Evolutionary conservation across 805 yeast genomes (phyloP), one percentile per base, ranked within the genome.

Genomic region (Tetrapisispora taiwanensis): DNA sequence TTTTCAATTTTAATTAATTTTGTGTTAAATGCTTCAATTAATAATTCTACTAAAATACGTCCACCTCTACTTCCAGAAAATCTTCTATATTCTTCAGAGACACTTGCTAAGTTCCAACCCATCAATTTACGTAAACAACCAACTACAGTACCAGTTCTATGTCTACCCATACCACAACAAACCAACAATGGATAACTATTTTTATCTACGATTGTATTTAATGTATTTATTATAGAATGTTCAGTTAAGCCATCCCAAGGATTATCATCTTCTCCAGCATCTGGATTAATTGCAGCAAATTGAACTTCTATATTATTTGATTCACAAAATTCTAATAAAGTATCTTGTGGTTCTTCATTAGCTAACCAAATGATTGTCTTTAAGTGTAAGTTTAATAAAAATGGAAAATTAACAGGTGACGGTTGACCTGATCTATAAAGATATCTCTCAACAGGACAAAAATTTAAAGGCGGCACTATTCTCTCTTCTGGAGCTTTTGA

Each of bases 151-250:
- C 98, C 98, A 0, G 97, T 89, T 51, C 98, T 72, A 63, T 90
- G 98, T 52, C 98, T 71, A 0, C 98, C 98, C 98, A 92, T 92
- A 13, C 97, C 96, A 56, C 97, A 92, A 62, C 97, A 92, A 4
- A 89, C 89, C 41, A 92, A 67, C 48, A 92, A 55, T 0, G 98
- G 97, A 56, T 86, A 85, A 59, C 79, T 78, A n/a, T 76, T 72
- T 49, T 73, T 74, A 53, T 85, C 75, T 36, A 81, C 76, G 17
- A 90, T 83, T 30, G 87, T 72, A 48, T 81, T 83, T 48, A 90
- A 66, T 0, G 96, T 95, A 48, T 78, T 79, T 24, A 77, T 75
- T 43, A 90, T 87, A 19, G 94, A 78, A 35, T 76, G 72, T 57
- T 88, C 95, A 17, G 88, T 84, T 30, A 90, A 70, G 10, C 95